Evolutionary conservation across 345 rosid genomes (phyloP).

Genomic region (Aethionema arabicum): DNA sequence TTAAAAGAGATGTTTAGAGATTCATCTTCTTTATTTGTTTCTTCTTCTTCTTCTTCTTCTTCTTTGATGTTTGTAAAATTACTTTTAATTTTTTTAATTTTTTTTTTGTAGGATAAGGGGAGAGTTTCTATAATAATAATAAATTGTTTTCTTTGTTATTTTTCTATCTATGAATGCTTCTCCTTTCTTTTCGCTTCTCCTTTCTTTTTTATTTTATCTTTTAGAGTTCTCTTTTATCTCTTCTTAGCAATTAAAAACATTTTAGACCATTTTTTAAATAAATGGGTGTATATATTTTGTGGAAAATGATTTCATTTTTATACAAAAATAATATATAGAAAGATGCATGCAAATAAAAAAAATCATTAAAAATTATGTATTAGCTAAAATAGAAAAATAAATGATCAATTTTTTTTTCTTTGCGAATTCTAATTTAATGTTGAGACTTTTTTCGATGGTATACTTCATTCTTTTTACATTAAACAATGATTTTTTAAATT

Average conservation of each 20-base stretch:
- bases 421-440: too few relatives aligned
- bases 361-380: too few relatives aligned
- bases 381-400: too few relatives aligned
- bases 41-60: neutral
- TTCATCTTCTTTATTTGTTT: neutral
- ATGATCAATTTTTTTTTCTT: too few relatives aligned
- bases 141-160: neutral
- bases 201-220: conserved; percentile 11
- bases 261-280: conserved; percentile 1
- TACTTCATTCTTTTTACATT: too few relatives aligned
- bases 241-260: neutral
- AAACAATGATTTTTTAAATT: too few relatives aligned
- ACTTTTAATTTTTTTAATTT: conserved; percentile 17
- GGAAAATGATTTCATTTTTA: neutral
- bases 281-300: too few relatives aligned
- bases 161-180: conserved; percentile 31
- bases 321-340: too few relatives aligned
- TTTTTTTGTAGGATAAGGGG: conserved; percentile 17
- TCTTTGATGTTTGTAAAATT: neutral
- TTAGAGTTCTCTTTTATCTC: conserved; percentile 24
- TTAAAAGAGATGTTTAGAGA: conserved; percentile 10
- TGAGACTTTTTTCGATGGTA: too few relatives aligned
- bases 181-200: conserved; percentile 32
- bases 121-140: conserved; percentile 26
- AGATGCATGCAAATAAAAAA: neutral